Base-by-base conservation (phyloP, 768 basidiomycete species). In the Atractiella rhizophila region DNA sequence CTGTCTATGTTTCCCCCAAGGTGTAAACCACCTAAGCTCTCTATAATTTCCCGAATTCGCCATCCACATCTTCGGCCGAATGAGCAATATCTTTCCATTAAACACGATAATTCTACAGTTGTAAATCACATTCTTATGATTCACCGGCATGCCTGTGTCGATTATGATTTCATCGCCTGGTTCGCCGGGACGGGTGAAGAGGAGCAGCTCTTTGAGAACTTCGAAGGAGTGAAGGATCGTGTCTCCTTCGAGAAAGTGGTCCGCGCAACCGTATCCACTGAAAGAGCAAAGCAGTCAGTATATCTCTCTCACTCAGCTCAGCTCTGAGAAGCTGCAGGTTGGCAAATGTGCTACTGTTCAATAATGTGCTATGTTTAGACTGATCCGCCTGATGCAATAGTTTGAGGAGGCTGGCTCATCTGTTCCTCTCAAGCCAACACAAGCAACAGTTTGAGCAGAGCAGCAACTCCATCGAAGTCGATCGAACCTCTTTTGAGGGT, bases 41-140 rank as follows among this genome's bases (percentile, higher is more conserved):
- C 91, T 76, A 58, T 98, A 98, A 55, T 96, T 96, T 4, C 91
- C 91, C 52, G 91, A 83, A 55, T 96, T 96, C 1, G 91, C 91
- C 33, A 98, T 66, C 91, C 91, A 98, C 86, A 98, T 86, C 64
- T 96, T 98, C 0, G 91, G 91, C 19, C 91, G 73, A 48, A 98
- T 96, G 47, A 94, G 71, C 1, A 94, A 61, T 45, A 98, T 85
- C 61, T 80, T 69, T 41, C 71, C 66, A 60, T 85, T 66, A 54
- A 82, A 69, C 31, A 86, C 70, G 56, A 96, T 74, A 27, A 96
- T 66, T 16, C 91, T 75, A 57, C 83, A 91, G 55, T 98, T 98
- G 63, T 94, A 96, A 48, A 76, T 86, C 35, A 85, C 83, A 56
- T 91, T 96, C 68, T 94, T 94, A 68, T 98, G 91, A 2, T 76